Conservation (phyloP, 768 basidiomycete genomes). For the Boletus vinaceobasis region DNA sequence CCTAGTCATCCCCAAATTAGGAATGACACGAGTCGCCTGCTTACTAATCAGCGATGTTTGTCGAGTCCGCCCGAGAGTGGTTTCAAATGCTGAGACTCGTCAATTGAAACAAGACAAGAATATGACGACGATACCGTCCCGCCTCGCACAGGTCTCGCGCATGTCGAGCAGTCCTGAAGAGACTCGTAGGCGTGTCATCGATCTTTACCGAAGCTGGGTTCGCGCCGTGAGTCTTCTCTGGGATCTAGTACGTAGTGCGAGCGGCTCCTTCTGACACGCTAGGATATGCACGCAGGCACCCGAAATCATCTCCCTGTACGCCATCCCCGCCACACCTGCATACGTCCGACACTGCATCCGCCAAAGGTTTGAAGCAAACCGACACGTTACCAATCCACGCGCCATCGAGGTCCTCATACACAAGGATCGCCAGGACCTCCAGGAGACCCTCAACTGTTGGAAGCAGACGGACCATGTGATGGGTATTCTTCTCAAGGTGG, state of each 20-base stretch:
- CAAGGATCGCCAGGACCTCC: slow-evolving; percentile 84
- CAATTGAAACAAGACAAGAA: neutral
- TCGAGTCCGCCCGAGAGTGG: slow-evolving; percentile 8
- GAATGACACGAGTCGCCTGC: neutral
- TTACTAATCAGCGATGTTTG: slow-evolving; percentile 15
- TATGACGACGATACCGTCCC: slow-evolving; percentile 86
- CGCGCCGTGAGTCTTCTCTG: slow-evolving; percentile 62
- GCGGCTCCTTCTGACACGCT: neutral
- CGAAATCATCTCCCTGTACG: slow-evolving; percentile 79
- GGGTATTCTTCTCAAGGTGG: slow-evolving; percentile 58
- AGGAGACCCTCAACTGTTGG: slow-evolving; percentile 95
- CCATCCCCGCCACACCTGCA: slow-evolving; percentile 73
- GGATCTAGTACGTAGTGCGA: neutral
- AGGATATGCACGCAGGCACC: slow-evolving; percentile 66
- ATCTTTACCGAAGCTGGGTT: slow-evolving; percentile 92
- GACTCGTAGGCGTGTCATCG: slow-evolving; percentile 63
- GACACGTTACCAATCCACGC: slow-evolving; percentile 73
- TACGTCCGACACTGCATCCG: slow-evolving; percentile 80
- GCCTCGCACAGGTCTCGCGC: slow-evolving; percentile 70
- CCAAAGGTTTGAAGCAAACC: slow-evolving; percentile 82
- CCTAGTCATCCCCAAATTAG: slow-evolving; percentile 8
- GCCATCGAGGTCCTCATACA: slow-evolving; percentile 83
- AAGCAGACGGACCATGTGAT: slow-evolving; percentile 81
- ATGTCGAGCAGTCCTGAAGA: slow-evolving; percentile 56
- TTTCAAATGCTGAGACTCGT: neutral